Evolutionary conservation across 495 filamentous ascomycete genomes (phyloP).

Genomic region (Xylaria acuta): DNA sequence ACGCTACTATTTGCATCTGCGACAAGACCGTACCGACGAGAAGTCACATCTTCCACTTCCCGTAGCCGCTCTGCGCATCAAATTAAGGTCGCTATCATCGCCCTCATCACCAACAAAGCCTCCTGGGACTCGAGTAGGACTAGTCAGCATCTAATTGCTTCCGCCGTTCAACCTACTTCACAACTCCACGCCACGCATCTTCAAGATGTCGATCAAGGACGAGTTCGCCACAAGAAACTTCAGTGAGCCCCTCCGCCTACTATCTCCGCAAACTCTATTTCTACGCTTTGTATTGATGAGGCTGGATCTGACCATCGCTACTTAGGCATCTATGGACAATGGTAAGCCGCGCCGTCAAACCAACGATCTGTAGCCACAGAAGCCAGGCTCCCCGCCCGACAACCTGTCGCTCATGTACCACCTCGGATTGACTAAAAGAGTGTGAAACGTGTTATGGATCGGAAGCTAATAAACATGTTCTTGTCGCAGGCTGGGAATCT

Average conservation of each 20-base stretch:
- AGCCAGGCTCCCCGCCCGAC: neutral
- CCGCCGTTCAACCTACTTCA: neutral
- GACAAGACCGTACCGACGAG: neutral
- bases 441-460: neutral
- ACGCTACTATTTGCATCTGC: neutral
- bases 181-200: conserved; percentile 16
- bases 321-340: conserved; percentile 98
- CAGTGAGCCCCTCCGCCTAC: conserved; percentile 67
- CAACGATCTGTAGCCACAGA: neutral
- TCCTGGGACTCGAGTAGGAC: neutral
- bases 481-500: conserved; percentile 79
- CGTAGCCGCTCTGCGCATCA: conserved; percentile 12
- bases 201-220: conserved; percentile 61
- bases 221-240: conserved; percentile 97
- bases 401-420: neutral
- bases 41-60: neutral
- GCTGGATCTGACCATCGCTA: conserved; percentile 28
- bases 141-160: neutral
- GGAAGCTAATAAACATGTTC: conserved; percentile 15
- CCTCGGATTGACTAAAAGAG: neutral
- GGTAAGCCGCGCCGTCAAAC: conserved; percentile 65
- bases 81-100: neutral
- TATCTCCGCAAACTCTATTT: neutral
- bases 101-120: neutral
- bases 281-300: neutral